Evolutionary conservation across 345 rosid genomes (phyloP).

Genomic region (Carallia pectinifolia): DNA sequence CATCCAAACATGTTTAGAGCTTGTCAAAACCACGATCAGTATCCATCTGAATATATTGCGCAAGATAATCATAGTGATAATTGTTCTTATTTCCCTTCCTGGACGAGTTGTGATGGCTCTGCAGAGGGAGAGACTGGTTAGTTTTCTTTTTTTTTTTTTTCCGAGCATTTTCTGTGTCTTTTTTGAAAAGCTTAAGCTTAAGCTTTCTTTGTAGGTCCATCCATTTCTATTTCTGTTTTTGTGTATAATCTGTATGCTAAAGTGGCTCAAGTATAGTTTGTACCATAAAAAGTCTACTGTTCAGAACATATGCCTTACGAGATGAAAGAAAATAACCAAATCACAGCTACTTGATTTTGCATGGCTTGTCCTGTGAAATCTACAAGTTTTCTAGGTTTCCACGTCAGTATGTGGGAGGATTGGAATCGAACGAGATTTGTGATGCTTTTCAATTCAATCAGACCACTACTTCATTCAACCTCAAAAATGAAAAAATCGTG

Average conservation of each 20-base stretch:
- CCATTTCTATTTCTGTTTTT: not conserved
- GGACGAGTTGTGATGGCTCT: constrained; percentile 51
- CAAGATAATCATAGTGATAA: constrained; percentile 41
- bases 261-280: not conserved
- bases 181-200: too few relatives aligned
- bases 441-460: too few relatives aligned
- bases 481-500: too few relatives aligned
- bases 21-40: constrained; percentile 43
- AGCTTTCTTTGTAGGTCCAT: too few relatives aligned
- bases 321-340: too few relatives aligned
- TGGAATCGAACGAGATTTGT: too few relatives aligned
- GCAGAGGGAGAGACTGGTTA: constrained; percentile 65
- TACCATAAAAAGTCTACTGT: not conserved
- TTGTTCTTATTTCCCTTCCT: constrained; percentile 58
- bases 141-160: constrained; percentile 13
- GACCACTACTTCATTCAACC: too few relatives aligned
- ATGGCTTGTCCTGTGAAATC: too few relatives aligned
- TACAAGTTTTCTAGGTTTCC: too few relatives aligned
- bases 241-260: not conserved
- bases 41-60: constrained; percentile 48
- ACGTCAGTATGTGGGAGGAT: too few relatives aligned
- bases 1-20: constrained; percentile 49
- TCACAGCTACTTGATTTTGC: too few relatives aligned
- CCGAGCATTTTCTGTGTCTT: too few relatives aligned
- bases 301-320: not conserved